Evolutionary conservation across 352 stramenopile species (phyloP).

Genomic region (Pythium myriotylum): DNA sequence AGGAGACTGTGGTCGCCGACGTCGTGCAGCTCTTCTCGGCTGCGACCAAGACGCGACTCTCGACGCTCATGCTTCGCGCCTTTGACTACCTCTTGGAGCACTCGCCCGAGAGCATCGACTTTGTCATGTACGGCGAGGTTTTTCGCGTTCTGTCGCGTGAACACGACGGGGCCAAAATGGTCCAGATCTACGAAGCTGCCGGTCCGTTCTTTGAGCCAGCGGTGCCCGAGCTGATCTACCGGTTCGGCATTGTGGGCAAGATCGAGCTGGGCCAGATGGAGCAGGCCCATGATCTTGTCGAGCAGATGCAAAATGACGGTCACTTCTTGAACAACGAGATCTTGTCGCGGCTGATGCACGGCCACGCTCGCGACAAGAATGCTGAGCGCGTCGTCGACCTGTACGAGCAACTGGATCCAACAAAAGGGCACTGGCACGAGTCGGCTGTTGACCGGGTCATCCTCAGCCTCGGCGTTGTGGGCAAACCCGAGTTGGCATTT

Average conservation of each 20-base stretch:
- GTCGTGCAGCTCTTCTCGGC: slow-evolving; percentile 59
- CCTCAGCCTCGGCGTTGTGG: slow-evolving; percentile 59
- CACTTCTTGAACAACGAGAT: slow-evolving; percentile 73
- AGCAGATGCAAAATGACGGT: slow-evolving; percentile 55
- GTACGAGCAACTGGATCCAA: slow-evolving; percentile 58
- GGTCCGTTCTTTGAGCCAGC: slow-evolving; percentile 41
- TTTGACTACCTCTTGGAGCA: slow-evolving; percentile 51
- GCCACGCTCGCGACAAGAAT: slow-evolving; percentile 44
- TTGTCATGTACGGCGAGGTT: slow-evolving; percentile 64
- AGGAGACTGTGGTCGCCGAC: slow-evolving; percentile 47
- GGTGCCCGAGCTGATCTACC: slow-evolving; percentile 72
- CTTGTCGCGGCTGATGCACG: slow-evolving; percentile 61
- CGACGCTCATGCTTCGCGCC: slow-evolving; percentile 50
- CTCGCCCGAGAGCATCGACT: slow-evolving; percentile 51
- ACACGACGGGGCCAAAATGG: slow-evolving; percentile 39
- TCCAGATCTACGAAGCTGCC: slow-evolving; percentile 50
- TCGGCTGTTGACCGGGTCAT: slow-evolving; percentile 75
- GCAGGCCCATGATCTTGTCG: slow-evolving; percentile 40
- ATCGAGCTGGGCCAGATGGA: slow-evolving; percentile 56
- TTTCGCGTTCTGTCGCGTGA: slow-evolving; percentile 55
- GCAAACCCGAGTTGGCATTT: slow-evolving; percentile 63
- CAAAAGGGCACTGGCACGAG: slow-evolving; percentile 68
- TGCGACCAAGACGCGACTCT: slow-evolving; percentile 49
- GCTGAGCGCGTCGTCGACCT: slow-evolving; percentile 54
- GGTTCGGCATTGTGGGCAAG: slow-evolving; percentile 65